These are phyloP conservation scores for Oropetium thomaeum DNA, from an alignment of 176 grass and related monocot genomes.

Conservation along the genomic window DNA sequence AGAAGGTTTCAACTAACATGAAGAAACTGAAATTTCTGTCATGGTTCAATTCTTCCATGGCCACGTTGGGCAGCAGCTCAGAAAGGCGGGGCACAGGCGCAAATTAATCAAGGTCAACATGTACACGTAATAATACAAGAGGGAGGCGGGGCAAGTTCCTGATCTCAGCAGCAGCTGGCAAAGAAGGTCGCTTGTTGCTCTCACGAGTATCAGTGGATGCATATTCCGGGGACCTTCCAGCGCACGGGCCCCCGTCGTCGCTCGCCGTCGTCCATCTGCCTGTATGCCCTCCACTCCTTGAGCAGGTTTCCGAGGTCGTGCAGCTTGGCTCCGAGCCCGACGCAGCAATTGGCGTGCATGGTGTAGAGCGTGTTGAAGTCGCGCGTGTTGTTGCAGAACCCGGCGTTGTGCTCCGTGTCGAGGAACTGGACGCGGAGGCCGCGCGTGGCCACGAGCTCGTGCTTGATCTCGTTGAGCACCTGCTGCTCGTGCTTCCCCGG, in stretches of 20 bases:
- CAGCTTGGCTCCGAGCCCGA: constrained; percentile 53
- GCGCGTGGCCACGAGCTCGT: constrained; percentile 28
- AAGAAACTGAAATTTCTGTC: neutral
- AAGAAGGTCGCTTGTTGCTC: neutral
- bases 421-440: constrained; percentile 68
- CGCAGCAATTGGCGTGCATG: constrained; percentile 74
- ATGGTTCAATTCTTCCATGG: no score
- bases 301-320: constrained; percentile 57
- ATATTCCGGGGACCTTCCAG: constrained; percentile 75
- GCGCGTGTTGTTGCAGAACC: constrained; percentile 63
- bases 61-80: no score
- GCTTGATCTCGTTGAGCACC: constrained; percentile 75
- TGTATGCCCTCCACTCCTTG: constrained; percentile 51
- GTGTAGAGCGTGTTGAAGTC: constrained; percentile 79
- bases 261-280: constrained; percentile 15
- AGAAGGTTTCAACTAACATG: no score
- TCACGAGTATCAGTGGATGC: constrained; percentile 51
- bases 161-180: neutral
- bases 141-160: no score
- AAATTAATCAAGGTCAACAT: no score
- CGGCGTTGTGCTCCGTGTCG: constrained; percentile 56
- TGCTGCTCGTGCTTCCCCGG: constrained; percentile 65
- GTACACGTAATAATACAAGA: no score
- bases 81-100: no score
- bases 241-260: constrained; percentile 25